phyloP scores from a whole-genome alignment of 352 stramenopile species.

The Phytophthora cactorum region DNA sequence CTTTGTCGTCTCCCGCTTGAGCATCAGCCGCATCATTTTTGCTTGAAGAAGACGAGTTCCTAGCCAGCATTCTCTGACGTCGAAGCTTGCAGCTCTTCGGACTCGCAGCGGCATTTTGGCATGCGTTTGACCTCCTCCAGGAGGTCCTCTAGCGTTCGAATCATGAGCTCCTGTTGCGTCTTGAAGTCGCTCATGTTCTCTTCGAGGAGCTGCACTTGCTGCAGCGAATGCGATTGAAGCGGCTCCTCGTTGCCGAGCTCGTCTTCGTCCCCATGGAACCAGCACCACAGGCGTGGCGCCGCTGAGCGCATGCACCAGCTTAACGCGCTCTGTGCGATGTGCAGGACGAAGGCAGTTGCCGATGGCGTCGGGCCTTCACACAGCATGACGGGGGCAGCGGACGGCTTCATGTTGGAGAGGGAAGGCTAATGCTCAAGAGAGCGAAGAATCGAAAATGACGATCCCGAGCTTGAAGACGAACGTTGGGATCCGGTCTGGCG shows the following conservation, averaged over 20 bases:
- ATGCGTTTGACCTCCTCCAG: neutral
- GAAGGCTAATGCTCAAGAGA: neutral
- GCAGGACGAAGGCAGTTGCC: conserved; percentile 3
- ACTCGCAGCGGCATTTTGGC: neutral
- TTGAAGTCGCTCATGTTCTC: conserved; percentile 6
- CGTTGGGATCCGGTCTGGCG: neutral
- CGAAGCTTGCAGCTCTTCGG: no score
- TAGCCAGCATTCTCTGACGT: neutral
- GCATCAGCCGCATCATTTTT: no score
- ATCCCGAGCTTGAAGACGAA: neutral
- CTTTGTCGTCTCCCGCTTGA: no score
- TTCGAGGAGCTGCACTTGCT: conserved; percentile 1
- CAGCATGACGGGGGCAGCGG: neutral
- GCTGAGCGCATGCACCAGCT: conserved; percentile 6
- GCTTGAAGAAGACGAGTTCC: neutral
- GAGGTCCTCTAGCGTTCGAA: neutral
- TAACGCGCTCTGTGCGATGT: conserved; percentile 1
- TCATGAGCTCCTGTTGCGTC: conserved; percentile 2
- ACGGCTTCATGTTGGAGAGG: neutral
- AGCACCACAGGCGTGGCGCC: conserved; percentile 5
- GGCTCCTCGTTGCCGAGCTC: neutral
- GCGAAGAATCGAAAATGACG: neutral
- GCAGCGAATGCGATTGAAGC: neutral
- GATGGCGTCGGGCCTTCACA: neutral
- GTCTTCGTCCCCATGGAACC: neutral